phyloP scores from a whole-genome alignment of 345 rosid species.

The Kernera saxatilis region DNA sequence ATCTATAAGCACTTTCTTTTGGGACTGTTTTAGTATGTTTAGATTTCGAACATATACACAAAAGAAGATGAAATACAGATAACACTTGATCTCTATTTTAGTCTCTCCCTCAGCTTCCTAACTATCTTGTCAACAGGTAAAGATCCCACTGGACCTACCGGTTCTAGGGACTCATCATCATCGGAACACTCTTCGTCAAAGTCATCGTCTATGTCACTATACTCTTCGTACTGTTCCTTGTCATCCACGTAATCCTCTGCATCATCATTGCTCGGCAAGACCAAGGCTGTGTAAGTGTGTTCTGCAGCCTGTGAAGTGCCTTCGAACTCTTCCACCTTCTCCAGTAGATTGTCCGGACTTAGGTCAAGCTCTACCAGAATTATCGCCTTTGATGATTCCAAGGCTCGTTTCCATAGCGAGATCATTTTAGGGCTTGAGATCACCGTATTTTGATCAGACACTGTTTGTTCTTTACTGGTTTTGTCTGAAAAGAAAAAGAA shows the following conservation, averaged over 20 bases:
- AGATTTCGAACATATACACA: neutral
- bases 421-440: conserved; percentile 78
- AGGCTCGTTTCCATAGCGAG: conserved; percentile 63
- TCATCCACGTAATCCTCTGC: conserved; percentile 31
- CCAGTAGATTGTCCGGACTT: conserved; percentile 60
- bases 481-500: conserved; percentile 15
- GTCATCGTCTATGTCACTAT: conserved; percentile 33
- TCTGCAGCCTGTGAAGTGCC: conserved; percentile 57
- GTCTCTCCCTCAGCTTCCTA: conserved; percentile 33
- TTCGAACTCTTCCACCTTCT: conserved; percentile 73
- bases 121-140: conserved; percentile 62
- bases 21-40: neutral
- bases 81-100: conserved; percentile 1
- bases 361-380: conserved; percentile 49
- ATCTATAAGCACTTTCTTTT: neutral
- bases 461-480: neutral
- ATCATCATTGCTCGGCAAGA: conserved; percentile 34
- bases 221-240: conserved; percentile 24
- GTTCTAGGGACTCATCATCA: conserved; percentile 41
- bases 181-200: conserved; percentile 39
- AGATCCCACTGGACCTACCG: conserved; percentile 40
- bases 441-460: conserved; percentile 23
- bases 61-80: neutral
- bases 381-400: conserved; percentile 64
- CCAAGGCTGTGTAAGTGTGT: conserved; percentile 66